phyloP scores from a whole-genome alignment of 139 green algal genomes.

The Coelastrella sp. region DNA sequence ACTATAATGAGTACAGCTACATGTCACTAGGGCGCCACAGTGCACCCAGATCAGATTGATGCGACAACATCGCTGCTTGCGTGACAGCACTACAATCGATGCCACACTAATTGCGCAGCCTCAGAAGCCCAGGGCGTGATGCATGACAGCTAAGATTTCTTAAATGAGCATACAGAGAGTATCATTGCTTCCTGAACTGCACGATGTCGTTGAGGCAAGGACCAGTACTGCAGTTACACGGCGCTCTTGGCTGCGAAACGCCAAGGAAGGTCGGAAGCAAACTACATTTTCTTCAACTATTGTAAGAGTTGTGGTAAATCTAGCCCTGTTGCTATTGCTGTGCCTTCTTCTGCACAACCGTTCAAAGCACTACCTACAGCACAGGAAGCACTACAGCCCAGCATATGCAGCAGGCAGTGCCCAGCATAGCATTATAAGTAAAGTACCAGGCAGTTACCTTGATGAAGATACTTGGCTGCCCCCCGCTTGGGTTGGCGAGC shows the following conservation, averaged over 20 bases:
- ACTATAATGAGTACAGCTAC: too few relatives aligned
- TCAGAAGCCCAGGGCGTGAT: too few relatives aligned
- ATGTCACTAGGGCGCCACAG: too few relatives aligned
- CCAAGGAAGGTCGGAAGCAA: not conserved
- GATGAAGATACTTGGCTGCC: not conserved
- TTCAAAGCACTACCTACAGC: not conserved
- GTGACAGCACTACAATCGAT: too few relatives aligned
- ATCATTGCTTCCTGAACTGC: not conserved
- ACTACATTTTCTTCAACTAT: not conserved
- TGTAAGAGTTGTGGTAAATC: not conserved
- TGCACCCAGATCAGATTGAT: too few relatives aligned
- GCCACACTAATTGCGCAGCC: too few relatives aligned
- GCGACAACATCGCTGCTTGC: too few relatives aligned
- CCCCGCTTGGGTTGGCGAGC: not conserved
- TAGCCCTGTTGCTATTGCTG: not conserved
- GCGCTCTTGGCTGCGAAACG: not conserved
- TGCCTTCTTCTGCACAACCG: not conserved
- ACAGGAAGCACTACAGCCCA: conserved; percentile 7
- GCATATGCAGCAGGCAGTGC: not conserved
- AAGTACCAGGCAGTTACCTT: not conserved
- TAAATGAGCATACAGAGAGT: not conserved
- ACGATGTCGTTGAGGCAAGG: not conserved
- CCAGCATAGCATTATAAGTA: not conserved
- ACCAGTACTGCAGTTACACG: not conserved
- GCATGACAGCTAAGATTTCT: too few relatives aligned